These are phyloP conservation scores for Amylostereum areolatum DNA, from an alignment of 1,284 basidiomycete species.

Conservation along the genomic window DNA sequence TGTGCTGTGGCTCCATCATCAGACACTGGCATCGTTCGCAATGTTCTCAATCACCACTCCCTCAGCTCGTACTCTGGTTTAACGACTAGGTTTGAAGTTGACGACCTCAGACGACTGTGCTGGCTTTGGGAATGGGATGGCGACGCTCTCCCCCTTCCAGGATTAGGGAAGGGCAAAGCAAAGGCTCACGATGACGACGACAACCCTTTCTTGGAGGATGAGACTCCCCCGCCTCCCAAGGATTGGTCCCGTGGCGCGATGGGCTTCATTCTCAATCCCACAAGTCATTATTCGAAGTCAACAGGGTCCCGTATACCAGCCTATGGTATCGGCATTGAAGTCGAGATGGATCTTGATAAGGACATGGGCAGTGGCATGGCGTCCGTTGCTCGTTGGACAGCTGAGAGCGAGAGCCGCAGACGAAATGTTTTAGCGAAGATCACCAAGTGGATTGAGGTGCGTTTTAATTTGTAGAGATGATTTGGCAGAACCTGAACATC, in stretches of 20 bases:
- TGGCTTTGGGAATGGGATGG: conserved; percentile 88
- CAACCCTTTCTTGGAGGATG: conserved; percentile 62
- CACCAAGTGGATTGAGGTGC: conserved; percentile 57
- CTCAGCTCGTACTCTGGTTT: conserved; percentile 64
- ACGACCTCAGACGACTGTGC: conserved; percentile 68
- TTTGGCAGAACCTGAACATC: conserved; percentile 5
- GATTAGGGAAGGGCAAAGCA: conserved; percentile 1
- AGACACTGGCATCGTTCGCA: conserved; percentile 67
- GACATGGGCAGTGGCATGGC: conserved; percentile 75
- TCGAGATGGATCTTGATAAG: conserved; percentile 77
- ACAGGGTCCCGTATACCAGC: conserved; percentile 65
- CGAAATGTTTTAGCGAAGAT: conserved; percentile 54
- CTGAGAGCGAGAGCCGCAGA: conserved; percentile 54
- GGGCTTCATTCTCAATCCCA: conserved; percentile 67
- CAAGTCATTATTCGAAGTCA: conserved; percentile 61
- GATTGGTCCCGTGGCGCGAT: conserved; percentile 75
- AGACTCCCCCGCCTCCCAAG: conserved; percentile 30
- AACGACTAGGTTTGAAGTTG: conserved; percentile 51
- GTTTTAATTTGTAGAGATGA: conserved; percentile 5
- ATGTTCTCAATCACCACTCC: conserved; percentile 73
- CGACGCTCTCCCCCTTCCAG: conserved; percentile 4
- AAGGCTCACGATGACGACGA: conserved; percentile 45
- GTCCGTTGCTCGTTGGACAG: conserved; percentile 79
- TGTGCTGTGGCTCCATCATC: conserved; percentile 70
- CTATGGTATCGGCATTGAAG: conserved; percentile 79